Evolutionary conservation across 495 filamentous ascomycete genomes (phyloP), one percentile per base, ranked within the genome.

Genomic region (Penicillium nucicola): DNA sequence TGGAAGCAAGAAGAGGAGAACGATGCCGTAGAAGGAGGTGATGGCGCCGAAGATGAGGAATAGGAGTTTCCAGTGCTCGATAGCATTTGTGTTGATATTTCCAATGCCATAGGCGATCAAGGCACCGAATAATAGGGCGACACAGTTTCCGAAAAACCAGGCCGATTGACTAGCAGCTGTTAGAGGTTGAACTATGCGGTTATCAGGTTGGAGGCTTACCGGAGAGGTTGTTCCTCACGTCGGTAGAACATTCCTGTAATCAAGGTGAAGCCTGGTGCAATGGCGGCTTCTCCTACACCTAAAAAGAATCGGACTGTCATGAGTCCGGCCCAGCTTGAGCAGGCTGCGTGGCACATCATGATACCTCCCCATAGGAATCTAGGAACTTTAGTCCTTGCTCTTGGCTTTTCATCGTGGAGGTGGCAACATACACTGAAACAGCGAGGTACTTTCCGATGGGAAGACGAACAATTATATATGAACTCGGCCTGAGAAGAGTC

Each of bases 101-200:
- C 84, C 81, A 48, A 84, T 81, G 11, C 64, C 82, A 28, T 75
- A 85, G 1, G 78, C 80, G 5, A 86, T 56, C 12, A 82, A 49
- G 1, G 80, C 76, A 0, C 82, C 84, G 34, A 83, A 50, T n/a
- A 86, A 83, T 6, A 78, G 82, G 1, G 79, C 82, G 9, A 81
- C 37, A 0, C 80, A 81, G 34, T 83, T 77, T 2, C 79, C 83
- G 13, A 75, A 74, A 54, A 84, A 87, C 81, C 83, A 86, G 0
- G 78, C 57, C 5, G 57, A 60, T 60, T 60, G 57, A 1, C 57
- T 60, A 20, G 13, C 5, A 12, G 2, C 42, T 1, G 11, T 53
- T 23, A 50, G 42, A 25, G n/a, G 18, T 28, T 18, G 25, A 9
- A 28, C 2, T 5, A 22, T n/a, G 1, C 1, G 10, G 13, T 12